Evolutionary conservation across 371 early-diverging fungal genomes (phyloP).

Genomic region (Mucor saturninus): DNA sequence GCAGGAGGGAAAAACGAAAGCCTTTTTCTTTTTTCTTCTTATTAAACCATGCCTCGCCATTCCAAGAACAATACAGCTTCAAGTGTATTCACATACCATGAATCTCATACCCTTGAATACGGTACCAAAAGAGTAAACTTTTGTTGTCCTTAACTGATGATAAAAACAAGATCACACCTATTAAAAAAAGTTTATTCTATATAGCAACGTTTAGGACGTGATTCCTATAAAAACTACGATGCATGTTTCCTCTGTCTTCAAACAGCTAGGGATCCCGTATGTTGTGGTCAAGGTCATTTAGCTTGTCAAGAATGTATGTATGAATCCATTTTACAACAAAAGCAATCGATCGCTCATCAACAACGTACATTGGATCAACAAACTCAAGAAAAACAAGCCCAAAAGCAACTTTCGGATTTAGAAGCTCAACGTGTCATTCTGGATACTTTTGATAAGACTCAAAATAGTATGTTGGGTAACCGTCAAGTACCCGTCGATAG

Average conservation of each 20-base stretch:
- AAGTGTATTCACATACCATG: slow-evolving; percentile 95
- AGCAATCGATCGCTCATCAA: slow-evolving; percentile 74
- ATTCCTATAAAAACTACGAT: slow-evolving; percentile 86
- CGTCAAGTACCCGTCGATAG: slow-evolving; percentile 8
- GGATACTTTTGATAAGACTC: slow-evolving; percentile 69
- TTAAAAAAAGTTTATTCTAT: too few relatives aligned
- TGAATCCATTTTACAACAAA: slow-evolving; percentile 87
- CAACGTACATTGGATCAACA: slow-evolving; percentile 67
- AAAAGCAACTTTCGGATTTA: slow-evolving; percentile 43
- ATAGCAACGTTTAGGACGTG: slow-evolving; percentile 84
- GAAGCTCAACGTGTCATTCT: slow-evolving; percentile 59
- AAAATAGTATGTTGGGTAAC: slow-evolving; percentile 60
- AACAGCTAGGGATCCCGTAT: slow-evolving; percentile 82
- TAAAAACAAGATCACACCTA: too few relatives aligned
- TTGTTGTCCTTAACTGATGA: background rate
- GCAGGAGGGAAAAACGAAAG: too few relatives aligned
- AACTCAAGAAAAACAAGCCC: slow-evolving; percentile 64
- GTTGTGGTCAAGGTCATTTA: slow-evolving; percentile 84
- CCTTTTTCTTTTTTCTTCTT: slow-evolving; percentile 1
- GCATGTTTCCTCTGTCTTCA: slow-evolving; percentile 93
- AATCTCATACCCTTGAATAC: slow-evolving; percentile 84
- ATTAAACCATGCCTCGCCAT: slow-evolving; percentile 75
- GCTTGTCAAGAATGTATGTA: slow-evolving; percentile 91
- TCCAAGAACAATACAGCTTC: slow-evolving; percentile 96
- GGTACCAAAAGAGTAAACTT: slow-evolving; percentile 83